Evolutionary conservation across 805 yeast species (phyloP).

Genomic region (Candida cerambycidarum): DNA sequence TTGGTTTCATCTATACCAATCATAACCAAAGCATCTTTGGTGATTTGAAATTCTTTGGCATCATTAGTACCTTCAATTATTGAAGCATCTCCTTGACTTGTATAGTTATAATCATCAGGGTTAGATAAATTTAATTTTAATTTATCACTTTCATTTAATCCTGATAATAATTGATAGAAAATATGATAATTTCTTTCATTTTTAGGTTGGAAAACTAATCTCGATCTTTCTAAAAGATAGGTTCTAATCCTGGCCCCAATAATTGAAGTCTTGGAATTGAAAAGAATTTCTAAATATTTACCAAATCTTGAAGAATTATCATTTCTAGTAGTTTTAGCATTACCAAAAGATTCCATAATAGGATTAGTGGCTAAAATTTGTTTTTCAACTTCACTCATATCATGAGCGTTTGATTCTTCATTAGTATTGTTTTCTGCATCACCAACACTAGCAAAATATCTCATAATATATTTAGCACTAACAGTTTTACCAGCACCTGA

Average conservation of each 20-base stretch:
- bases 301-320: slow-evolving; percentile 98
- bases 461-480: slow-evolving; percentile 94
- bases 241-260: slow-evolving; percentile 95
- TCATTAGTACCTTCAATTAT: slow-evolving; percentile 80
- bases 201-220: slow-evolving; percentile 89
- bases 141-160: slow-evolving; percentile 59
- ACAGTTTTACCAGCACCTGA: slow-evolving; percentile 99
- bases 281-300: slow-evolving; percentile 88
- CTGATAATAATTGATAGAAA: slow-evolving; percentile 84
- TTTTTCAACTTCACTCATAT: slow-evolving; percentile 88
- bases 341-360: slow-evolving; percentile 97
- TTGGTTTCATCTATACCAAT: slow-evolving; percentile 67
- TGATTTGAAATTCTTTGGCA: slow-evolving; percentile 68
- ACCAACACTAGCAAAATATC: slow-evolving; percentile 95
- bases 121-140: slow-evolving; percentile 57
- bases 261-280: slow-evolving; percentile 70
- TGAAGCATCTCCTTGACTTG: slow-evolving; percentile 85
- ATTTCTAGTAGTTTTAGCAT: slow-evolving; percentile 95
- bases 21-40: slow-evolving; percentile 71
- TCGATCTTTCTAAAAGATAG: slow-evolving; percentile 86
- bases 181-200: slow-evolving; percentile 95
- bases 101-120: slow-evolving; percentile 71
- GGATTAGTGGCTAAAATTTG: slow-evolving; percentile 97
- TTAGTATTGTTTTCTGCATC: slow-evolving; percentile 29
- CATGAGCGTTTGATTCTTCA: slow-evolving; percentile 40